These are phyloP conservation scores for Blastocystis hominis DNA, from an alignment of 352 stramenopile species.

Conservation along the genomic window DNA sequence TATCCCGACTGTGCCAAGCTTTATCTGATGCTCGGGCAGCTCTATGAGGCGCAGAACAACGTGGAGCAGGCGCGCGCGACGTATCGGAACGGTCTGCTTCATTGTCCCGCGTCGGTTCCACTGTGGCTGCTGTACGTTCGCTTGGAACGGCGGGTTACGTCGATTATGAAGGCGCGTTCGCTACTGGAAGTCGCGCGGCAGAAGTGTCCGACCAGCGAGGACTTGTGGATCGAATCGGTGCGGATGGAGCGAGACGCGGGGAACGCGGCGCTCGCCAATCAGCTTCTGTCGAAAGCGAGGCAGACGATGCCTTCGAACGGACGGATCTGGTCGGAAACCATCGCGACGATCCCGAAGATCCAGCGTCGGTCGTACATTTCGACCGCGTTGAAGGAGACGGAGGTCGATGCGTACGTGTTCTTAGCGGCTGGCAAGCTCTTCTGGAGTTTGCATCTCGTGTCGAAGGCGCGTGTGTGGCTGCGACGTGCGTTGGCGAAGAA, in stretches of 20 bases:
- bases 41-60: constrained; percentile 67
- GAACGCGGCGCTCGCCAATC: constrained; percentile 85
- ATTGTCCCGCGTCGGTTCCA: constrained; percentile 79
- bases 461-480: constrained; percentile 93
- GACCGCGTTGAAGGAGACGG: constrained; percentile 87
- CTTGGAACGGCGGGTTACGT: constrained; percentile 79
- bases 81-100: constrained; percentile 71
- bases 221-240: constrained; percentile 88
- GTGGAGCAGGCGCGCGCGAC: constrained; percentile 53
- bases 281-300: constrained; percentile 86
- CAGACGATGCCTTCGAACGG: constrained; percentile 77
- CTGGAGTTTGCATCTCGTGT: constrained; percentile 80
- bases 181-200: constrained; percentile 87
- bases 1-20: constrained; percentile 85
- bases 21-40: constrained; percentile 94
- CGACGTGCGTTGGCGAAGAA: constrained; percentile 87
- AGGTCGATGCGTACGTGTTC: constrained; percentile 91
- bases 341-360: constrained; percentile 80
- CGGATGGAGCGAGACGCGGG: constrained; percentile 78
- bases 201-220: constrained; percentile 82
- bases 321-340: constrained; percentile 82
- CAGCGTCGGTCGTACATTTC: constrained; percentile 88
- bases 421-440: constrained; percentile 88
- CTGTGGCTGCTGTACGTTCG: constrained; percentile 85
- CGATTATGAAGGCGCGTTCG: constrained; percentile 86